These are phyloP conservation scores for Fusarium lateritium DNA, from an alignment of 2,329 filamentous ascomycete genomes.

Conservation along the genomic window DNA sequence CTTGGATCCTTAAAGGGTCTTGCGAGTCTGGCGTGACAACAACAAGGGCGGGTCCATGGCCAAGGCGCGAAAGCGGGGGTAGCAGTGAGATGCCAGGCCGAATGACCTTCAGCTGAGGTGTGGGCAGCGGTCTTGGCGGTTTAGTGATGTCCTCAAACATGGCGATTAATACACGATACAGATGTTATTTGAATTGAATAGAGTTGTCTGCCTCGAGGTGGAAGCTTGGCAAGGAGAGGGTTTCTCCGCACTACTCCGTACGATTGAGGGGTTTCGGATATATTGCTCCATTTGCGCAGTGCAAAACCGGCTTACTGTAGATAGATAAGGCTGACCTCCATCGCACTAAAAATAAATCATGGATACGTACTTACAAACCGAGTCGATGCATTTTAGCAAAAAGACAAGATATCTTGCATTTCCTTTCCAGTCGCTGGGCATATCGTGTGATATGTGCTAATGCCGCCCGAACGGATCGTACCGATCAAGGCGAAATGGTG, in stretches of 20 bases:
- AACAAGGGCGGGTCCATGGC: constrained; percentile 56
- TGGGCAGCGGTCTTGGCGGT: constrained; percentile 44
- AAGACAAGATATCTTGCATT: no score
- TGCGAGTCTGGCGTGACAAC: constrained; percentile 47
- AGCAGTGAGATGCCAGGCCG: constrained; percentile 46
- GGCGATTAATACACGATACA: background rate
- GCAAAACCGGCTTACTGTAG: no score
- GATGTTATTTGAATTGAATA: background rate
- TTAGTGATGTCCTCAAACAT: constrained; percentile 48
- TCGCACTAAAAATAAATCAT: no score
- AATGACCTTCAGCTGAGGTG: constrained; percentile 30
- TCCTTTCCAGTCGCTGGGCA: no score
- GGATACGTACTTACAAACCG: no score
- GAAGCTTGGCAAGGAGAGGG: background rate
- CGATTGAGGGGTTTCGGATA: constrained; percentile 15
- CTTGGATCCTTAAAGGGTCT: constrained; percentile 40
- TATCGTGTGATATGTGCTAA: no score
- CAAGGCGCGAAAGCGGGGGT: constrained; percentile 56
- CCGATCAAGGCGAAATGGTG: no score
- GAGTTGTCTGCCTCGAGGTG: background rate
- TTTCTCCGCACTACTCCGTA: constrained; percentile 14
- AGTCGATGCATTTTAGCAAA: no score
- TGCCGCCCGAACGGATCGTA: no score
- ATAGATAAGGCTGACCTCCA: no score
- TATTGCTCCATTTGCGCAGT: background rate